Conservation (phyloP, 2,329 filamentous ascomycete species). For the Aspergillus bombycis region DNA sequence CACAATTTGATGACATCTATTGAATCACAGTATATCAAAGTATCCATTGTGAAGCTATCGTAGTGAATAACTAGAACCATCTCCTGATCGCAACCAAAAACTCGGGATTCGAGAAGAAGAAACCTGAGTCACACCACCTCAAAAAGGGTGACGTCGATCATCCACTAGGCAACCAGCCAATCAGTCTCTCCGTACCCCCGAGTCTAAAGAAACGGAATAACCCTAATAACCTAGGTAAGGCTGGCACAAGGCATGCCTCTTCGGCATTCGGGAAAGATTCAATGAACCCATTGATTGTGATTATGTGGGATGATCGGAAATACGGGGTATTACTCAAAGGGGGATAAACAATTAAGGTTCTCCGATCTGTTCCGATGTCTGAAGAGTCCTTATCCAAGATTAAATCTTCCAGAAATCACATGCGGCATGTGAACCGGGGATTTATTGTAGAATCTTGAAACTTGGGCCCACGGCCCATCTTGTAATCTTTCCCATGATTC, state of each 20-base stretch:
- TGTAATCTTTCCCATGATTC: background rate
- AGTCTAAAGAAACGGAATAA: background rate
- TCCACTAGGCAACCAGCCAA: background rate
- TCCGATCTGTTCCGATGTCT: conserved; percentile 3
- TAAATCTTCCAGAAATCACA: background rate
- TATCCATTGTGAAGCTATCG: background rate
- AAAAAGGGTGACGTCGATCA: background rate
- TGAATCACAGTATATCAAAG: background rate
- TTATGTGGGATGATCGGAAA: background rate
- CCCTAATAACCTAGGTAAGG: conserved; percentile 5
- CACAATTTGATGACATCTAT: background rate
- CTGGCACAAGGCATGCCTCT: background rate
- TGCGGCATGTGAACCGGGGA: conserved; percentile 1
- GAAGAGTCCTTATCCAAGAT: background rate
- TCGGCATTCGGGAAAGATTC: background rate
- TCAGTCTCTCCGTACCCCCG: background rate
- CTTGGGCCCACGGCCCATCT: background rate
- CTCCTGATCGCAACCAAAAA: background rate
- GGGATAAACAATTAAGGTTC: background rate
- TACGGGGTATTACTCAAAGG: background rate
- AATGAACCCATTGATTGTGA: background rate
- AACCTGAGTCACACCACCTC: background rate
- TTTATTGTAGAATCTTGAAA: background rate
- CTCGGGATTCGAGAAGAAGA: background rate
- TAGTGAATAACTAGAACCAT: background rate